These are phyloP conservation scores for Carex cristatella DNA, from an alignment of 176 grass and related monocot genomes.

Conservation along the genomic window DNA sequence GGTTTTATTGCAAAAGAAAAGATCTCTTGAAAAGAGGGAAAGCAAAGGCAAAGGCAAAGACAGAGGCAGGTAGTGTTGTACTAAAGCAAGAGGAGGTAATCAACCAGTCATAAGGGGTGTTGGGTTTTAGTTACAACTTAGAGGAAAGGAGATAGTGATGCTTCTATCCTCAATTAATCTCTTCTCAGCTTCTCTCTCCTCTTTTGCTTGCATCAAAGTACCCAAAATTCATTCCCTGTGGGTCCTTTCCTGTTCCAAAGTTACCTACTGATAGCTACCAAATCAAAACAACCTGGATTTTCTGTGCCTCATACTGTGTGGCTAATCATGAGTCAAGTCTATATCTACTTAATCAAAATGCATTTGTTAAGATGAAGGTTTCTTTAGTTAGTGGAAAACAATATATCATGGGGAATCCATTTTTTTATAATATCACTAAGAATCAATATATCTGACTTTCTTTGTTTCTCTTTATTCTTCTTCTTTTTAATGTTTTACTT, in stretches of 20 bases:
- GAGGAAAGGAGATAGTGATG: background rate
- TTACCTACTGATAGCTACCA: background rate
- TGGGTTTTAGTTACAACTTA: background rate
- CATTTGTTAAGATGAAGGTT: background rate
- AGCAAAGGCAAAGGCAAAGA: background rate
- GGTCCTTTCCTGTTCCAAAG: constrained; percentile 18
- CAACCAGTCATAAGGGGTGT: constrained; percentile 4
- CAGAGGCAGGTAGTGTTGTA: background rate
- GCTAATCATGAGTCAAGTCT: background rate
- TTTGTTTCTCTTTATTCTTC: background rate
- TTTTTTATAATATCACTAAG: background rate
- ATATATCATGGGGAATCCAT: background rate
- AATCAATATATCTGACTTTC: background rate
- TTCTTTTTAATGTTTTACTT: background rate
- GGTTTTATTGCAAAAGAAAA: constrained; percentile 22
- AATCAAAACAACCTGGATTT: background rate
- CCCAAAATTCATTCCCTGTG: constrained; percentile 9
- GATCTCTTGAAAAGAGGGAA: constrained; percentile 14
- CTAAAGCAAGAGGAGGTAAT: constrained; percentile 10
- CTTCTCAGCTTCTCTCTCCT: background rate
- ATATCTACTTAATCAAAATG: background rate
- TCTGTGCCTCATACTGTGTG: background rate
- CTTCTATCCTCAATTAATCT: constrained; percentile 16
- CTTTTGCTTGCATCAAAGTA: constrained; percentile 18
- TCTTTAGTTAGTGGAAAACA: background rate